These are phyloP conservation scores for Sugiyamaella valdiviana DNA, from an alignment of 805 yeast genomes.

Conservation along the genomic window DNA sequence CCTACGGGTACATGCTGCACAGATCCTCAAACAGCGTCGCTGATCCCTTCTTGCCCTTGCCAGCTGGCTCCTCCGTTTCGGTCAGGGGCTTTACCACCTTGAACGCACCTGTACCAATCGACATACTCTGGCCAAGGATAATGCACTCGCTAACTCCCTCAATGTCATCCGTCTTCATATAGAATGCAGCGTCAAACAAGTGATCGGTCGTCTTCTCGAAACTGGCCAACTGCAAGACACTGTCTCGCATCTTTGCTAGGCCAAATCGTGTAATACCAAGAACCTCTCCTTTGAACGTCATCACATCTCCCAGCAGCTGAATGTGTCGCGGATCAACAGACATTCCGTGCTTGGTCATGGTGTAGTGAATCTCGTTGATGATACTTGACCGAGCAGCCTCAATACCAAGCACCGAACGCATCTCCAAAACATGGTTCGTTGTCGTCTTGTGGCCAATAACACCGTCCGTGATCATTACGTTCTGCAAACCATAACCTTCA, in stretches of 20 bases:
- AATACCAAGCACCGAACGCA: constrained; percentile 83
- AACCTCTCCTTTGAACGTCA: constrained; percentile 98
- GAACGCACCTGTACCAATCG: constrained; percentile 95
- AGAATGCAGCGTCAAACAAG: constrained; percentile 95
- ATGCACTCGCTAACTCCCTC: constrained; percentile 99
- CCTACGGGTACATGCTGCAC: constrained; percentile 16
- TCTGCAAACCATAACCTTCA: constrained; percentile 94
- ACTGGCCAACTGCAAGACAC: constrained; percentile 92
- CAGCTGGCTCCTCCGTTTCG: not conserved
- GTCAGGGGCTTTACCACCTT: constrained; percentile 45
- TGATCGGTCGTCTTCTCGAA: constrained; percentile 98
- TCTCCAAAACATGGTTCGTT: constrained; percentile 91
- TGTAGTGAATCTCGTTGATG: constrained; percentile 89
- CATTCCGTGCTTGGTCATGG: constrained; percentile 99
- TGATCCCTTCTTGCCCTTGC: not conserved
- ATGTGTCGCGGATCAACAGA: constrained; percentile 99
- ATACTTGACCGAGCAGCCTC: constrained; percentile 96
- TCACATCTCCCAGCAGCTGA: constrained; percentile 93
- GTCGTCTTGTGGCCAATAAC: constrained; percentile 78
- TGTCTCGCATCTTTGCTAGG: constrained; percentile 95
- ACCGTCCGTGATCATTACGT: constrained; percentile 97
- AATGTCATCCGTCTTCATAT: constrained; percentile 89
- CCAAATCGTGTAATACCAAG: constrained; percentile 98
- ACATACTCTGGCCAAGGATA: constrained; percentile 95
- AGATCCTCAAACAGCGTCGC: constrained; percentile 41